Evolutionary conservation across 2,329 filamentous ascomycete genomes (phyloP).

Genomic region (Penicillium crustosum): DNA sequence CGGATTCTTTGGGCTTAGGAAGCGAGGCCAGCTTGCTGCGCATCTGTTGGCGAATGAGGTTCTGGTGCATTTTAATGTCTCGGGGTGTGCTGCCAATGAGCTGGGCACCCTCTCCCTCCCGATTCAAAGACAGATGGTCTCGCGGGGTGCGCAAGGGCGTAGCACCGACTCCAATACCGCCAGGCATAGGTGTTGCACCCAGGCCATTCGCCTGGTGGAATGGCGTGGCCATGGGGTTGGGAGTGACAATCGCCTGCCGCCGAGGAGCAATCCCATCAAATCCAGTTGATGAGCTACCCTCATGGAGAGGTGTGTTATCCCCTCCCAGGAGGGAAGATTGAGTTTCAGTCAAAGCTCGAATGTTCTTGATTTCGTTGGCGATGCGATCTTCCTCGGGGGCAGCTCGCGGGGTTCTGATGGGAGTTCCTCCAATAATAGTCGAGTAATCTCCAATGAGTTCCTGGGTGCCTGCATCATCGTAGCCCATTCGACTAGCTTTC

Average conservation of each 20-base stretch:
- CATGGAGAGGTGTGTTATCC: constrained; percentile 85
- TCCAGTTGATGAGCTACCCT: constrained; percentile 78
- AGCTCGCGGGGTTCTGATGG: constrained; percentile 87
- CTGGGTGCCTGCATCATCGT: constrained; percentile 78
- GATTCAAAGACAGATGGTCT: constrained; percentile 82
- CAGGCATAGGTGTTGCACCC: constrained; percentile 63
- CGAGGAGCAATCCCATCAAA: constrained; percentile 83
- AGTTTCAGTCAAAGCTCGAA: constrained; percentile 85
- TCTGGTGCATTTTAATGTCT: constrained; percentile 70
- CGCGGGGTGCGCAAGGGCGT: constrained; percentile 86
- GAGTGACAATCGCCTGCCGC: constrained; percentile 79
- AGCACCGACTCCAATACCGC: constrained; percentile 59
- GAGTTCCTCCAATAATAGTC: constrained; percentile 74
- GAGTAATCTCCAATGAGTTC: constrained; percentile 87
- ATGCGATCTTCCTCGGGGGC: constrained; percentile 93
- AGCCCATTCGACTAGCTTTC: constrained; percentile 72
- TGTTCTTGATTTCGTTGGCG: constrained; percentile 94
- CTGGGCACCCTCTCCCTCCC: constrained; percentile 63
- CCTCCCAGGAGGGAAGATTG: constrained; percentile 91
- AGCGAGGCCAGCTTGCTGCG: constrained; percentile 66
- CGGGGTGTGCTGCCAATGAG: constrained; percentile 72
- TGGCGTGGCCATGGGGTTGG: constrained; percentile 92
- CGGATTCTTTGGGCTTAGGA: constrained; percentile 87
- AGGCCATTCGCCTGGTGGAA: constrained; percentile 66
- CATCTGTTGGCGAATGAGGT: constrained; percentile 68